A percentile compares a stretch with the other conserved stretches of the same genome.
phyloP scores from a whole-genome alignment of 2,329 filamentous ascomycete genomes.

The Didymella sp. region DNA sequence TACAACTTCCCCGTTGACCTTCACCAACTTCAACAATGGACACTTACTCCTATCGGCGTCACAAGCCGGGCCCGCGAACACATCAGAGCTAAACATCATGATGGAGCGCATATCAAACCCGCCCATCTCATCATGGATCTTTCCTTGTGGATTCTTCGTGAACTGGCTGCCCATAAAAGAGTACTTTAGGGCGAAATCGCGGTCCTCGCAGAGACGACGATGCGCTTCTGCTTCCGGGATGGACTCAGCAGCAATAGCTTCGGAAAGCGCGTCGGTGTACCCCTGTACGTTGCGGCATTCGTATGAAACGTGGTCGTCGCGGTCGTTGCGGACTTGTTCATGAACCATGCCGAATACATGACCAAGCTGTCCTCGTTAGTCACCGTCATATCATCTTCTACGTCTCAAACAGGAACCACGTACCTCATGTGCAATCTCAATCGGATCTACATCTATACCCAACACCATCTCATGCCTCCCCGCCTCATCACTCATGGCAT shows the following conservation, averaged over 20 bases:
- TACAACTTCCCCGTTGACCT: not conserved
- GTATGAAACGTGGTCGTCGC: constrained; percentile 1
- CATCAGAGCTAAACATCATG: constrained; percentile 3
- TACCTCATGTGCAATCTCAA: constrained; percentile 4
- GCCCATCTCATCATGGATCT: constrained; percentile 2
- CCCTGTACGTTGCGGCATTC: not conserved
- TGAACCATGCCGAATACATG: constrained; percentile 15
- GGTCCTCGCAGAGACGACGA: not conserved
- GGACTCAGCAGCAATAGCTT: not conserved
- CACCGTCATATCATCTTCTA: not conserved
- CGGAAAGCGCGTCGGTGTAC: not conserved
- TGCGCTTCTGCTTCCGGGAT: not conserved
- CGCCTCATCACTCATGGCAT: not conserved
- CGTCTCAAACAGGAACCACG: not conserved
- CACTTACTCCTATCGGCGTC: not conserved
- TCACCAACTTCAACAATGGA: not conserved
- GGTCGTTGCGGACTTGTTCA: constrained; percentile 13
- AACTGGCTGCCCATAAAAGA: not conserved
- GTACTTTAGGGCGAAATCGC: not conserved
- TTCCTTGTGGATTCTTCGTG: not conserved
- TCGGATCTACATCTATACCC: not conserved
- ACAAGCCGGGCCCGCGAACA: not conserved
- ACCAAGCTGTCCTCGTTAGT: not conserved
- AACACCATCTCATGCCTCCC: constrained; percentile 3
- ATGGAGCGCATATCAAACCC: constrained; percentile 16